Evolutionary conservation across 2,329 filamentous ascomycete species (phyloP).

Genomic region (Onygenales sp.): DNA sequence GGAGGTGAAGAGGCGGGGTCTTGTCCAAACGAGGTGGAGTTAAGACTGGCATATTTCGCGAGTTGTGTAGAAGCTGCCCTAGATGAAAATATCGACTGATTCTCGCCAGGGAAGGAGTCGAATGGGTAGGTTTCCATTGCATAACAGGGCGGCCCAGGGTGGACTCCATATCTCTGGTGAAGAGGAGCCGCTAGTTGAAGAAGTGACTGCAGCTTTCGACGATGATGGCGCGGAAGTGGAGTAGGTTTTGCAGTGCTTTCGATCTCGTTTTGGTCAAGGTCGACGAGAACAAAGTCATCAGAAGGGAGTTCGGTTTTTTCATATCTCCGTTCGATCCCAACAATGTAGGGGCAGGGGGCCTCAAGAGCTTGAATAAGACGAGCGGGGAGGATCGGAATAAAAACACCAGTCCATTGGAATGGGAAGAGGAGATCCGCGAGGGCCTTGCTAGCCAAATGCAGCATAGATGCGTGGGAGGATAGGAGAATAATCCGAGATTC

Average conservation of each 20-base stretch:
- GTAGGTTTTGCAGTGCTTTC: constrained; percentile 73
- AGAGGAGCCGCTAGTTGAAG: constrained; percentile 86
- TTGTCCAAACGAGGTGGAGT: constrained; percentile 71
- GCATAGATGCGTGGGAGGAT: constrained; percentile 92
- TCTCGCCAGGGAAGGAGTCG: constrained; percentile 83
- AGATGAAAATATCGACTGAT: constrained; percentile 66
- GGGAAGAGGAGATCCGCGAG: constrained; percentile 79
- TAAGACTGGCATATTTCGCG: constrained; percentile 78
- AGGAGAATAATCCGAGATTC: constrained; percentile 94
- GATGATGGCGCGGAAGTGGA: constrained; percentile 74
- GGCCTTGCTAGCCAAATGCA: constrained; percentile 86
- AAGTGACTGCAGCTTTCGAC: constrained; percentile 78
- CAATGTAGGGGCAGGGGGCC: constrained; percentile 92
- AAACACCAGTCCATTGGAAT: constrained; percentile 84
- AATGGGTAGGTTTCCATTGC: constrained; percentile 87
- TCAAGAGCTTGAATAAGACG: constrained; percentile 83
- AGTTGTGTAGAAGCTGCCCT: constrained; percentile 62
- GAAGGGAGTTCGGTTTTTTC: constrained; percentile 58
- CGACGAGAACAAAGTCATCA: constrained; percentile 90
- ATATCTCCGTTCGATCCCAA: constrained; percentile 88
- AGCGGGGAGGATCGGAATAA: constrained; percentile 84
- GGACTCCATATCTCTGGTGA: constrained; percentile 75
- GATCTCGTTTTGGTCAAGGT: constrained; percentile 83
- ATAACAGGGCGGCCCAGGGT: constrained; percentile 82
- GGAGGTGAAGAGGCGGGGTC: constrained; percentile 48